These are phyloP conservation scores for Karstenula rhodostoma DNA, from an alignment of 2,329 filamentous ascomycete species.

Conservation along the genomic window DNA sequence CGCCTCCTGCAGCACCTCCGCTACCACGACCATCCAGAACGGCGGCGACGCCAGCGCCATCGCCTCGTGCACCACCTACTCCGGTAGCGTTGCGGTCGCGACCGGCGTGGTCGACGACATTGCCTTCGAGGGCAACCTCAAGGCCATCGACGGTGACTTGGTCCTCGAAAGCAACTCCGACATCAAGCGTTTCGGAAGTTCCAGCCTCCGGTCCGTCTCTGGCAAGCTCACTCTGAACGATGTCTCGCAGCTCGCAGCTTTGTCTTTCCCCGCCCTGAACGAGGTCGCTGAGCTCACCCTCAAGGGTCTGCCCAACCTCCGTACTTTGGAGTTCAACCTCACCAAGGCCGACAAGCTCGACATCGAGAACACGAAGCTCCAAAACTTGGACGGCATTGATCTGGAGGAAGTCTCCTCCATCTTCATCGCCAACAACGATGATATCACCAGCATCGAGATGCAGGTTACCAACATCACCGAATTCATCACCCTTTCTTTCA, in stretches of 20 bases:
- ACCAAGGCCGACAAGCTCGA: constrained; percentile 71
- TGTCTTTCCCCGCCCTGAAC: constrained; percentile 72
- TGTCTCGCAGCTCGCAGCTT: constrained; percentile 71
- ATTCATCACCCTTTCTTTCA: constrained; percentile 77
- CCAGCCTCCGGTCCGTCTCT: constrained; percentile 69
- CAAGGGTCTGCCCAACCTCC: constrained; percentile 73
- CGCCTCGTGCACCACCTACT: constrained; percentile 70
- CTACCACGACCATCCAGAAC: constrained; percentile 66
- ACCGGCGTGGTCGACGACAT: constrained; percentile 65
- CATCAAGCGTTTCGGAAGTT: constrained; percentile 70
- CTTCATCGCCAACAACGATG: constrained; percentile 77
- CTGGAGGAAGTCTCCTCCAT: constrained; percentile 75
- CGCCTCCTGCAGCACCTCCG: constrained; percentile 53
- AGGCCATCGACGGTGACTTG: constrained; percentile 67
- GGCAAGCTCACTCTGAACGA: constrained; percentile 74
- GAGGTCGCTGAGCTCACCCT: constrained; percentile 74
- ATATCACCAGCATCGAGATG: constrained; percentile 85
- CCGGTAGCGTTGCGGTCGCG: constrained; percentile 73
- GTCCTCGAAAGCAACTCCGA: constrained; percentile 62
- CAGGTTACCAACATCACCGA: constrained; percentile 78
- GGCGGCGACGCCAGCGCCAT: constrained; percentile 68
- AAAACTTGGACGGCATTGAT: constrained; percentile 80
- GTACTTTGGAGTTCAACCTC: constrained; percentile 70
- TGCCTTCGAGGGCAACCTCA: constrained; percentile 65
- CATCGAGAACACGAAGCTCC: constrained; percentile 88